phyloP scores from a whole-genome alignment of 192 early-diverging fungal genomes.

The Cladochytrium replicatum region DNA sequence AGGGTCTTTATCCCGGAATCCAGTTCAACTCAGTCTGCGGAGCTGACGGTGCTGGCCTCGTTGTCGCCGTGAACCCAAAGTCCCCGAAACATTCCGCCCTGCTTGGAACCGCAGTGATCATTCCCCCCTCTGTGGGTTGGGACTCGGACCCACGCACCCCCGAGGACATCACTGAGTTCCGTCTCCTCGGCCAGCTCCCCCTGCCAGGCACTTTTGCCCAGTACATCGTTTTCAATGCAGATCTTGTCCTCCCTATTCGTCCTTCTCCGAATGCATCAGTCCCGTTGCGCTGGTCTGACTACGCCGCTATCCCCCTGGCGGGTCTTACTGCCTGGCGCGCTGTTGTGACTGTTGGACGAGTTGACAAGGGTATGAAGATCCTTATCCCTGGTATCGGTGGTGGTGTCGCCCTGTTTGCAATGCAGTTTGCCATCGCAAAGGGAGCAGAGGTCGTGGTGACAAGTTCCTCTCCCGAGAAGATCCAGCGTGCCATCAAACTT shows the following conservation, averaged over 20 bases:
- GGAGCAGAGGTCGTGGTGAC: slow-evolving; percentile 68
- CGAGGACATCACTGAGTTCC: slow-evolving; percentile 32
- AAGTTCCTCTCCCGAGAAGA: slow-evolving; percentile 52
- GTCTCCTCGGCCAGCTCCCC: slow-evolving; percentile 28
- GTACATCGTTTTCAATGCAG: slow-evolving; percentile 32
- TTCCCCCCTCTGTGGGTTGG: slow-evolving; percentile 50
- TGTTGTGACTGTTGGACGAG: slow-evolving; percentile 46
- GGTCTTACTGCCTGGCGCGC: slow-evolving; percentile 48
- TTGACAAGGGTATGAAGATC: slow-evolving; percentile 41
- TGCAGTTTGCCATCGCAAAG: slow-evolving; percentile 53
- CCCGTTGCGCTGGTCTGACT: slow-evolving; percentile 50
- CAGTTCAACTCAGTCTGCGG: slow-evolving; percentile 41
- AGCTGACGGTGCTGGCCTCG: slow-evolving; percentile 45
- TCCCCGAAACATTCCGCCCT: too few species aligned
- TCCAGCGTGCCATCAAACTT: slow-evolving; percentile 42
- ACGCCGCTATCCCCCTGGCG: slow-evolving; percentile 60
- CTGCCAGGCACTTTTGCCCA: slow-evolving; percentile 44
- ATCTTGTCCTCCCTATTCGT: slow-evolving; percentile 41
- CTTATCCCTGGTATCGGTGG: slow-evolving; percentile 68
- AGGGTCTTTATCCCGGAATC: slow-evolving; percentile 48
- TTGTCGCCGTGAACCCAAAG: slow-evolving; percentile 17
- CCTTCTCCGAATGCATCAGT: too few species aligned
- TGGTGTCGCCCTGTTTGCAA: slow-evolving; percentile 56
- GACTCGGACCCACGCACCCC: slow-evolving; percentile 37
- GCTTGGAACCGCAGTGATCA: slow-evolving; percentile 31